Percentiles rank a stretch among this genome's conserved stretches.
phyloP scores from a whole-genome alignment of 352 stramenopile genomes.

The Phytophthora podocarpi region DNA sequence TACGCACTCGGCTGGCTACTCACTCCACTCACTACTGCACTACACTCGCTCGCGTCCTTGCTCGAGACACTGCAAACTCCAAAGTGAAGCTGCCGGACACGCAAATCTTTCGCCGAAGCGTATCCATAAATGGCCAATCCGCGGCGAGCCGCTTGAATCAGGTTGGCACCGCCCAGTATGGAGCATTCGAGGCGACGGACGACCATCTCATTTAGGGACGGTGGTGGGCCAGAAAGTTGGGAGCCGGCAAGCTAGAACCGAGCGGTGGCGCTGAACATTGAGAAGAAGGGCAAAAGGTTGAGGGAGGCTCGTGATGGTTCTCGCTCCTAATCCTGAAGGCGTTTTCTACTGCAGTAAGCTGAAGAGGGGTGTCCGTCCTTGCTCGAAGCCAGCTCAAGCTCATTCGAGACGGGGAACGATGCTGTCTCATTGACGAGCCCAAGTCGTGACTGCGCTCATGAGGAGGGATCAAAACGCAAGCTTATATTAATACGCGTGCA shows the following conservation, averaged over 20 bases:
- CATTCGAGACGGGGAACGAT: no score
- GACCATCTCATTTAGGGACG: not conserved
- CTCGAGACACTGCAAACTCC: not conserved
- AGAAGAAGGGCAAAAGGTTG: not conserved
- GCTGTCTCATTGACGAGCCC: no score
- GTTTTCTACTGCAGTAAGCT: no score
- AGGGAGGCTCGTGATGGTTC: not conserved
- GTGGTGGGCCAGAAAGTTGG: constrained; percentile 3
- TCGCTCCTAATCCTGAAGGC: not conserved
- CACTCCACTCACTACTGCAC: not conserved
- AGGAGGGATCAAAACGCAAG: no score
- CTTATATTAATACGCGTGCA: no score
- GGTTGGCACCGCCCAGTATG: not conserved
- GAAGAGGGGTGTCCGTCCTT: no score
- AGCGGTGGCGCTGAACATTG: not conserved
- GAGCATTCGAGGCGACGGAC: not conserved
- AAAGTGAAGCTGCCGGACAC: no score
- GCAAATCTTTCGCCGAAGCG: constrained; percentile 10
- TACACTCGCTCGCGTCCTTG: not conserved
- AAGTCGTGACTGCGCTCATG: no score
- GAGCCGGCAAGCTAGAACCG: no score
- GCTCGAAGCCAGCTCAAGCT: not conserved
- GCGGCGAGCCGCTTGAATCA: not conserved
- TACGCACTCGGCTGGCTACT: not conserved
- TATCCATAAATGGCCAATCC: not conserved